These are phyloP conservation scores for Plasmodium inui DNA, from an alignment of 169 alveolate genomes.

Conservation along the genomic window DNA sequence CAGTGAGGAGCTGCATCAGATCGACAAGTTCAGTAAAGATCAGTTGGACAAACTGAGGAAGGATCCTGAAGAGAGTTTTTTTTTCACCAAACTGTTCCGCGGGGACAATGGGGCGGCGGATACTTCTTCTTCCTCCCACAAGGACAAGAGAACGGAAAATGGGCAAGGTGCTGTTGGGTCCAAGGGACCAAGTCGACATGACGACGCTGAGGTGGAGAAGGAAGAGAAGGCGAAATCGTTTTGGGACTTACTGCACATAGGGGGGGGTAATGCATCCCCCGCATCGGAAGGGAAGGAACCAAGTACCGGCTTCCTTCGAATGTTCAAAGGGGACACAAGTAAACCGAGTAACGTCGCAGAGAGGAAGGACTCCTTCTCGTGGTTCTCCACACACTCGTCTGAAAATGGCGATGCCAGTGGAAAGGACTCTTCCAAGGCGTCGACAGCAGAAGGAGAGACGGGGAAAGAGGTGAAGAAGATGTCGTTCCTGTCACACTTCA, in stretches of 20 bases:
- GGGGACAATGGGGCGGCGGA: background rate
- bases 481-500: background rate
- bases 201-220: background rate
- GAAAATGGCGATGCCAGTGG: background rate
- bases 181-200: background rate
- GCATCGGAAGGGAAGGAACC: background rate
- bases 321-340: background rate
- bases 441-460: background rate
- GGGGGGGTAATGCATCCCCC: background rate
- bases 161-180: background rate
- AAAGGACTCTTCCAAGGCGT: background rate
- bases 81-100: slow-evolving; percentile 17
- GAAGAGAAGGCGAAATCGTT: background rate
- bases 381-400: background rate
- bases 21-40: slow-evolving; percentile 11
- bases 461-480: background rate
- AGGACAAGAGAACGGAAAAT: background rate
- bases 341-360: background rate
- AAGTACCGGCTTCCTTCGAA: background rate
- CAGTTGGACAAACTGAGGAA: slow-evolving; percentile 26
- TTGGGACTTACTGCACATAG: background rate
- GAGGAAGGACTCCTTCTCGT: background rate
- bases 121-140: background rate
- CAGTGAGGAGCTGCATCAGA: slow-evolving; percentile 20
- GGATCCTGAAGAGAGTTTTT: background rate